These are phyloP conservation scores for Stentor roeselii DNA, from an alignment of 73 alveolate species.

Conservation along the genomic window DNA sequence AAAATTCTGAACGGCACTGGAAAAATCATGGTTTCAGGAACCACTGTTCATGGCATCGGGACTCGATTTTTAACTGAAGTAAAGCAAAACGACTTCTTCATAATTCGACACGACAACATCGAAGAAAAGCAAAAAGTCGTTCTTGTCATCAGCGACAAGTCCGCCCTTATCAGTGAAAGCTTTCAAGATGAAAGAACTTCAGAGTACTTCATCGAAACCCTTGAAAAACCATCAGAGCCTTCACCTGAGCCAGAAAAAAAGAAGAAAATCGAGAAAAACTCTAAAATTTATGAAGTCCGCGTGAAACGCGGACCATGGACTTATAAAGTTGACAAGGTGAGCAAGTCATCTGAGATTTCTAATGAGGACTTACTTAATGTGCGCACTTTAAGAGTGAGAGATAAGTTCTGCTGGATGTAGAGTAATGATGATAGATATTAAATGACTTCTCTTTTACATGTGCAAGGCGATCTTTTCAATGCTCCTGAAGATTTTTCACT, in stretches of 20 bases:
- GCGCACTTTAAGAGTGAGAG: constrained; percentile 5
- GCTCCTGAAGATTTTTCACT: background rate
- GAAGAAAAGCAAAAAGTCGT: constrained; percentile 10
- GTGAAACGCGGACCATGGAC: constrained; percentile 24
- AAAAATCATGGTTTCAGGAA: constrained; percentile 19
- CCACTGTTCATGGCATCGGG: constrained; percentile 13
- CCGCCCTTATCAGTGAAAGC: background rate
- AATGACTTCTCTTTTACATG: too few relatives aligned
- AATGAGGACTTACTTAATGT: background rate
- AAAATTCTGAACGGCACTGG: background rate
- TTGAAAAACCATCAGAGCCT: background rate
- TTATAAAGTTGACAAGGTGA: background rate
- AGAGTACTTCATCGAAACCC: background rate
- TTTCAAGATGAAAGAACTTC: background rate
- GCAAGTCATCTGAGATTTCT: background rate
- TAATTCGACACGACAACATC: background rate
- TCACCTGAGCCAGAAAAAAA: background rate
- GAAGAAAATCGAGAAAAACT: background rate
- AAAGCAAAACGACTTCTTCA: background rate
- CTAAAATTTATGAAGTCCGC: background rate
- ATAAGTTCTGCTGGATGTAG: constrained; percentile 29
- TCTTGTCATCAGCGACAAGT: background rate
- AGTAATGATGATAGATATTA: too few relatives aligned
- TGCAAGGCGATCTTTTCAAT: constrained; percentile 10
- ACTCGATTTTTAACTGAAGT: constrained; percentile 1